These are phyloP conservation scores for Clarireedia sp. DNA, from an alignment of 2,329 filamentous ascomycete species.

Conservation along the genomic window DNA sequence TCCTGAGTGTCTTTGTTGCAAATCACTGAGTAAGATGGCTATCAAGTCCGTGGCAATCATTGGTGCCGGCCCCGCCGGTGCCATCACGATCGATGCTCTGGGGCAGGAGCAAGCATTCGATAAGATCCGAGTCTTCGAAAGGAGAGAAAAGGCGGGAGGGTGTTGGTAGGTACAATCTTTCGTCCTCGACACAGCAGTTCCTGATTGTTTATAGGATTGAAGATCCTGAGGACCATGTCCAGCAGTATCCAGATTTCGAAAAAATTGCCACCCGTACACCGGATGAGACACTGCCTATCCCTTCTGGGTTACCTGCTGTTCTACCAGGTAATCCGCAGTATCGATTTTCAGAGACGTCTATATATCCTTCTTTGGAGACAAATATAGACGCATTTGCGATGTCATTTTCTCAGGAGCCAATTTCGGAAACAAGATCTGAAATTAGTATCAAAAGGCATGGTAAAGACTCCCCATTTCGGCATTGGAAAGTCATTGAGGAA, in stretches of 20 bases:
- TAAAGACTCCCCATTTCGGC: conserved; percentile 50
- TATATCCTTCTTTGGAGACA: conserved; percentile 58
- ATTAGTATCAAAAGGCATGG: conserved; percentile 43
- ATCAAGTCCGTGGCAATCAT: conserved; percentile 47
- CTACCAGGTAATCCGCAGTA: conserved; percentile 36
- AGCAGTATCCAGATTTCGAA: conserved; percentile 36
- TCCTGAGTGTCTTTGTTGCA: neutral
- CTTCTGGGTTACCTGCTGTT: conserved; percentile 39
- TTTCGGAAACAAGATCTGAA: conserved; percentile 37
- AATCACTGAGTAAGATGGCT: conserved; percentile 14
- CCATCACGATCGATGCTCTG: conserved; percentile 52
- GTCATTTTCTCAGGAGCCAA: conserved; percentile 50
- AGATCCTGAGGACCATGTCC: conserved; percentile 31
- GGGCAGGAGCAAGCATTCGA: conserved; percentile 51
- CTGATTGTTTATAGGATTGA: conserved; percentile 34
- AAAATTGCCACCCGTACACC: conserved; percentile 41
- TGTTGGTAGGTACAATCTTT: conserved; percentile 44
- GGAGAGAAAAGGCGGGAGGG: conserved; percentile 50
- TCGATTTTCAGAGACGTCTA: conserved; percentile 48
- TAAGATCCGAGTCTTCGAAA: conserved; percentile 52
- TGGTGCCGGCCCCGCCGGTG: conserved; percentile 52
- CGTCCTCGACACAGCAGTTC: neutral
- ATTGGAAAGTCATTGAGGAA: conserved; percentile 47
- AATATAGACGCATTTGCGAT: conserved; percentile 54
- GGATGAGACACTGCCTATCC: conserved; percentile 41